Conservation (phyloP, 768 basidiomycete species). For the Kwoniella mangroviensis region DNA sequence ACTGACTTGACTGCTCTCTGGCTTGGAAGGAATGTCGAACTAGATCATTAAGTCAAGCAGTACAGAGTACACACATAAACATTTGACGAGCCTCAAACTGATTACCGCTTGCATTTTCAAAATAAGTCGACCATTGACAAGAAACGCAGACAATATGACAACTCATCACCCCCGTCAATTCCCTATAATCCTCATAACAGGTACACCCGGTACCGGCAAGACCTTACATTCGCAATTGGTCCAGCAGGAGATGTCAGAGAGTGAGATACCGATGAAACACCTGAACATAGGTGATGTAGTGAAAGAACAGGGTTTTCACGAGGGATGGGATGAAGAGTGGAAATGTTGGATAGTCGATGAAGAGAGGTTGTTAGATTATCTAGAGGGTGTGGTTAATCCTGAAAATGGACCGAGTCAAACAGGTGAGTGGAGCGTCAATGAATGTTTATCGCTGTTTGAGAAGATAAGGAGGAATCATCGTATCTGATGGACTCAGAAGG, state of each 20-base stretch:
- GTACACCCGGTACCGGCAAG: conserved; percentile 76
- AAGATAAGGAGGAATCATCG: not conserved
- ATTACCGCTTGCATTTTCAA: too few species aligned
- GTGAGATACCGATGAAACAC: conserved; percentile 66
- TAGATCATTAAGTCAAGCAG: too few species aligned
- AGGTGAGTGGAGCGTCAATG: conserved; percentile 26
- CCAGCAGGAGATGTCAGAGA: conserved; percentile 65
- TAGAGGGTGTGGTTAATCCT: conserved; percentile 46
- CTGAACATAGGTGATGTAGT: conserved; percentile 90
- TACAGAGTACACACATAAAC: too few species aligned
- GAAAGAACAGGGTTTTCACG: conserved; percentile 78
- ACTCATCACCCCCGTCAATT: conserved; percentile 55
- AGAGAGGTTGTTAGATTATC: conserved; percentile 73
- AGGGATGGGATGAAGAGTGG: conserved; percentile 92
- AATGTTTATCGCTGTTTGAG: not conserved
- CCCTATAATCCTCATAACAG: conserved; percentile 58
- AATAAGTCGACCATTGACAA: too few species aligned
- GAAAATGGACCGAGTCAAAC: conserved; percentile 31
- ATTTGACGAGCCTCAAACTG: too few species aligned
- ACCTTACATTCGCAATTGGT: conserved; percentile 90
- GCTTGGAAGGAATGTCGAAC: too few species aligned
- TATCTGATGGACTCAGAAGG: not conserved
- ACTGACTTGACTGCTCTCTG: too few species aligned
- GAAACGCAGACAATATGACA: conserved; percentile 40
- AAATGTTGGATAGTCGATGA: conserved; percentile 91